Conservation (phyloP, 2,329 filamentous ascomycete species). For the Trichophyton verrucosum region DNA sequence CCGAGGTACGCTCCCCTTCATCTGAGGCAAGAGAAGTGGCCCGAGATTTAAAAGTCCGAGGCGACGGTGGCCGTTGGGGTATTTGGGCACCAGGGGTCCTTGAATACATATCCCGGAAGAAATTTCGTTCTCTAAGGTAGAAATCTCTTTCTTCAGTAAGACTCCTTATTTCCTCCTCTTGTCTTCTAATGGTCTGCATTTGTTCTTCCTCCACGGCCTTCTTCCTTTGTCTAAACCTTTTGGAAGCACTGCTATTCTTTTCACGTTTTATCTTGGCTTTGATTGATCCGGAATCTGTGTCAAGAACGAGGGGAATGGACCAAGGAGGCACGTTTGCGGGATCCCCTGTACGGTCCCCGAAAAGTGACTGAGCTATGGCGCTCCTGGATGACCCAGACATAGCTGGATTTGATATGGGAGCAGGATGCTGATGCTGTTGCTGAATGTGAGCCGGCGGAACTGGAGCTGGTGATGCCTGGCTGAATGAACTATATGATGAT, state of each 20-base stretch:
- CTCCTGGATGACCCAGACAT: constrained; percentile 2
- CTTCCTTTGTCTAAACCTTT: constrained; percentile 32
- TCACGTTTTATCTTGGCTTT: constrained; percentile 32
- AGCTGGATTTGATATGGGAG: not conserved
- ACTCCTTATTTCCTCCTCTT: constrained; percentile 25
- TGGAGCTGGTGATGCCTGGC: constrained; percentile 10
- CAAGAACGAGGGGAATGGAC: constrained; percentile 22
- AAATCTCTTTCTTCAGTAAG: constrained; percentile 27
- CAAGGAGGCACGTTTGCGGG: not conserved
- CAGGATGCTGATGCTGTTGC: constrained; percentile 10
- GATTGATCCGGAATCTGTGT: constrained; percentile 31
- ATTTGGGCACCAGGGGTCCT: constrained; percentile 9
- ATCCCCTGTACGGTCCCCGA: not conserved
- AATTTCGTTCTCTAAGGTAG: constrained; percentile 31
- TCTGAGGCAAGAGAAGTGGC: not conserved
- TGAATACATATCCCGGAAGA: constrained; percentile 23
- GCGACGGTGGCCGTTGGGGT: constrained; percentile 12
- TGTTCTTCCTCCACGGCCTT: constrained; percentile 28
- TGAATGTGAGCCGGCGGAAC: constrained; percentile 6
- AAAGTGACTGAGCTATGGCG: not conserved
- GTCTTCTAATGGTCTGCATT: constrained; percentile 25
- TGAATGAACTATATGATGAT: constrained; percentile 11
- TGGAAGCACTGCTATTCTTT: constrained; percentile 32
- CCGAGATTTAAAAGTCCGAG: constrained; percentile 3
- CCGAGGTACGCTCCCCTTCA: constrained; percentile 1